Evolutionary conservation across 768 basidiomycete genomes (phyloP), one percentile per base, ranked within the genome.

Genomic region (Mycena sanguinolenta): DNA sequence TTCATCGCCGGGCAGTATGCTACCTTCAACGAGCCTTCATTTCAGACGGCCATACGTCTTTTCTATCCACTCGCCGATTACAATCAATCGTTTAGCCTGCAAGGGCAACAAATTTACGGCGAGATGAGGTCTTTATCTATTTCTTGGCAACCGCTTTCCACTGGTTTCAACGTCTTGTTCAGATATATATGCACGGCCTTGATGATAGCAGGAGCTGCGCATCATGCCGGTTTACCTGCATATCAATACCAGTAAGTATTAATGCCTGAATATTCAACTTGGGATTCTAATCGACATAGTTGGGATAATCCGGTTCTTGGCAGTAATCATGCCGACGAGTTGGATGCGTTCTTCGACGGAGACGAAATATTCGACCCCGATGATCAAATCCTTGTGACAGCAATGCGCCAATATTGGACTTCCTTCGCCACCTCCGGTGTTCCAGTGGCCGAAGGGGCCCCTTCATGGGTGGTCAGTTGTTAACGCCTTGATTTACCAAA

Each of bases 41-140:
- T 84, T 58, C 63, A 78, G 28, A 59, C 70, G 10, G 81, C 80
- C n/a, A 49, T 84, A n/a, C 34, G 50, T 12, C 65, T 72, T 7
- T 72, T 79, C 10, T 85, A 85, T 64, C 83, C 84, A 0, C 67
- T 84, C 25, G 62, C 70, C 7, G 77, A 78, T 49, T 85, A 77
- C 72, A 69, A 76, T 38, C 74, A 69, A 14, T 82, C 80, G 9
- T 78, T 83, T 38, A 81, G 82, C 62, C 75, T 82, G 12, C 83
- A 84, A 67, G 83, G 79, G 12, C 82, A 84, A 58, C 82, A 84
- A 69, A 85, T 85, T 82, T 85, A 85, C 67, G 84, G 84, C 32
- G 84, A 85, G 64, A 78, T 78, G 61, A 73, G 84, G 58, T 85
- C 8, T 21, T 9, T 50, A 50, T 50, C 27, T 25, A n/a, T n/a